phyloP scores from a whole-genome alignment of 257 asterid genomes.

The Gynochthodes officinalis region DNA sequence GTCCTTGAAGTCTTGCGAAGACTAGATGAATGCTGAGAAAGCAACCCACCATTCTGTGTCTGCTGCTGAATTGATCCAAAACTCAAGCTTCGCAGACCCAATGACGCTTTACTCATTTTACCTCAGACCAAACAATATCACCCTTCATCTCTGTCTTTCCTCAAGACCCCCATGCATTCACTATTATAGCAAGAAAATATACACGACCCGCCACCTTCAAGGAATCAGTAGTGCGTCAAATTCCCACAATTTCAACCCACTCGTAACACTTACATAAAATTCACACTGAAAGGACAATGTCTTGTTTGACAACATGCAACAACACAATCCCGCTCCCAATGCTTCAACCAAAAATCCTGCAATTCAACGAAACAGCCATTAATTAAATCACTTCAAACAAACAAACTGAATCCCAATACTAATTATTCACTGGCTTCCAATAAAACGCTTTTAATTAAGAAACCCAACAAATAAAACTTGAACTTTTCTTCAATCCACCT shows the following conservation, averaged over 20 bases:
- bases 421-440: background rate
- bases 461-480: background rate
- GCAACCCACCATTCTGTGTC: constrained; percentile 65
- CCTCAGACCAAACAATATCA: constrained; percentile 50
- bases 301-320: background rate
- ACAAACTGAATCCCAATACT: constrained; percentile 18
- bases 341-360: constrained; percentile 18
- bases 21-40: constrained; percentile 33
- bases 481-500: background rate
- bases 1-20: constrained; percentile 65
- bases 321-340: constrained; percentile 8
- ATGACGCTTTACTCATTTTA: constrained; percentile 88
- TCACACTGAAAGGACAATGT: constrained; percentile 1
- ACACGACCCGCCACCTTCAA: constrained; percentile 15
- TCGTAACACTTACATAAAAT: background rate
- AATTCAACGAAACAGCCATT: constrained; percentile 16
- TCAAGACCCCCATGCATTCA: constrained; percentile 52
- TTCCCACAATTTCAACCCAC: constrained; percentile 13
- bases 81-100: constrained; percentile 71
- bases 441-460: background rate
- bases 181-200: constrained; percentile 22
- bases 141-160: constrained; percentile 66
- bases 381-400: constrained; percentile 17
- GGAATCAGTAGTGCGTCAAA: constrained; percentile 25
- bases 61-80: constrained; percentile 70